These are phyloP conservation scores for Gracilaria caudata DNA, from an alignment of 23 red algal genomes.

Conservation along the genomic window DNA sequence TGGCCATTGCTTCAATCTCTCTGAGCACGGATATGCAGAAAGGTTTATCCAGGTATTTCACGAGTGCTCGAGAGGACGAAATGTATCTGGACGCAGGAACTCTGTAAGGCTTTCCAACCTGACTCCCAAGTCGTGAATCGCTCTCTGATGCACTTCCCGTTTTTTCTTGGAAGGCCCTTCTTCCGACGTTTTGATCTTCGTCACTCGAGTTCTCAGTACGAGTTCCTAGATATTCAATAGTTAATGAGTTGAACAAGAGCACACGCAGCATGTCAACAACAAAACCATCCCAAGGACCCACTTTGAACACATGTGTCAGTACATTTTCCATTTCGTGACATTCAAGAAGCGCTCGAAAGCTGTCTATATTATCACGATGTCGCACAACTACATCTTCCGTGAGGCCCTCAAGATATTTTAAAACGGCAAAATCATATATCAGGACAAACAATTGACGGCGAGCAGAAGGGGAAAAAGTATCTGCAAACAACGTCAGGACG, in stretches of 20 bases:
- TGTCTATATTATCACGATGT: slow-evolving; percentile 45
- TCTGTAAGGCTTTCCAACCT: slow-evolving; percentile 31
- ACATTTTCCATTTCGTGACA: slow-evolving; percentile 32
- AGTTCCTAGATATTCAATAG: slow-evolving; percentile 24
- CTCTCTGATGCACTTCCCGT: slow-evolving; percentile 37
- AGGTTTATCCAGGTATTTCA: slow-evolving; percentile 53
- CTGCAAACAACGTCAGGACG: slow-evolving; percentile 46
- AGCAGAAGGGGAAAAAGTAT: slow-evolving; percentile 51
- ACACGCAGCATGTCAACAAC: slow-evolving; percentile 54
- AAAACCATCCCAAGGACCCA: slow-evolving; percentile 60
- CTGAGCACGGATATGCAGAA: slow-evolving; percentile 44
- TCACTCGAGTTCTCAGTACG: slow-evolving; percentile 28
- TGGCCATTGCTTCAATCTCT: slow-evolving; percentile 45
- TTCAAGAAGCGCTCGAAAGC: slow-evolving; percentile 36
- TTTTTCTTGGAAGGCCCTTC: slow-evolving; percentile 53
- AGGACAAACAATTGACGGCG: slow-evolving; percentile 30
- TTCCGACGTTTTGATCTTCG: slow-evolving; percentile 27
- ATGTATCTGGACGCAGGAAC: slow-evolving; percentile 46
- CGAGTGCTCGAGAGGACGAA: slow-evolving; percentile 39
- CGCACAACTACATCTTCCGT: slow-evolving; percentile 21
- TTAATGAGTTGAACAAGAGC: slow-evolving; percentile 52
- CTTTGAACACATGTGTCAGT: slow-evolving; percentile 46
- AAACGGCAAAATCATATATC: slow-evolving; percentile 62
- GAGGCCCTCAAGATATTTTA: slow-evolving; percentile 8
- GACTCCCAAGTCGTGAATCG: slow-evolving; percentile 35